phyloP scores from a whole-genome alignment of 2,329 filamentous ascomycete genomes.

The Beauveria bassiana region DNA sequence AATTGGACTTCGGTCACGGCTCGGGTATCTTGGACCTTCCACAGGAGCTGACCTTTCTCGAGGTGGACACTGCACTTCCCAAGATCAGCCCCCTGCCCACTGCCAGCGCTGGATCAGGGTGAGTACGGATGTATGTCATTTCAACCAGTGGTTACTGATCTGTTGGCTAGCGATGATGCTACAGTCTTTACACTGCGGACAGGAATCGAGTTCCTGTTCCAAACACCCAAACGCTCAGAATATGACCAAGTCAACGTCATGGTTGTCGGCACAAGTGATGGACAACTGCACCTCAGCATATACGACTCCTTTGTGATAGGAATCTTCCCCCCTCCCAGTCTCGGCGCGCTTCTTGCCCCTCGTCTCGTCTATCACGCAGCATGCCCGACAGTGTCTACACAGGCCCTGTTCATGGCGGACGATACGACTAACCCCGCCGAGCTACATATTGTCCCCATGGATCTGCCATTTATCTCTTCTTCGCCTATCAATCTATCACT shows the following conservation, averaged over 20 bases:
- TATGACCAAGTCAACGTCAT: slow-evolving; percentile 73
- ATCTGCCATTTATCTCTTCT: slow-evolving; percentile 73
- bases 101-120: slow-evolving; percentile 55
- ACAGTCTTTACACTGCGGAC: slow-evolving; percentile 61
- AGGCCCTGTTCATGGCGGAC: slow-evolving; percentile 56
- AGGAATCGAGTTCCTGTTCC: slow-evolving; percentile 64
- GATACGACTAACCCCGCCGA: slow-evolving; percentile 25
- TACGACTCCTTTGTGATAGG: slow-evolving; percentile 82
- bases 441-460: slow-evolving; percentile 61
- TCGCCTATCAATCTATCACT: slow-evolving; percentile 75
- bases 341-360: slow-evolving; percentile 17
- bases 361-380: slow-evolving; percentile 56
- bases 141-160: slow-evolving; percentile 10
- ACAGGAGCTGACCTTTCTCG: slow-evolving; percentile 63
- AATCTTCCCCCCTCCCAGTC: slow-evolving; percentile 45
- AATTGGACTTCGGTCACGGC: not conserved
- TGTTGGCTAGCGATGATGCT: slow-evolving; percentile 37
- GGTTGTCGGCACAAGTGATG: slow-evolving; percentile 64
- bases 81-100: slow-evolving; percentile 64
- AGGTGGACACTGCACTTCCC: slow-evolving; percentile 68
- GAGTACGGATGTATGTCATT: slow-evolving; percentile 23
- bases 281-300: slow-evolving; percentile 67
- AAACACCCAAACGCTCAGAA: slow-evolving; percentile 52
- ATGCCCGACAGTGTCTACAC: slow-evolving; percentile 66
- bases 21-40: slow-evolving; percentile 52